Percentiles rank a stretch among this genome's conserved stretches.
phyloP scores from a whole-genome alignment of 352 stramenopile genomes.

The Aphanomyces astaci region DNA sequence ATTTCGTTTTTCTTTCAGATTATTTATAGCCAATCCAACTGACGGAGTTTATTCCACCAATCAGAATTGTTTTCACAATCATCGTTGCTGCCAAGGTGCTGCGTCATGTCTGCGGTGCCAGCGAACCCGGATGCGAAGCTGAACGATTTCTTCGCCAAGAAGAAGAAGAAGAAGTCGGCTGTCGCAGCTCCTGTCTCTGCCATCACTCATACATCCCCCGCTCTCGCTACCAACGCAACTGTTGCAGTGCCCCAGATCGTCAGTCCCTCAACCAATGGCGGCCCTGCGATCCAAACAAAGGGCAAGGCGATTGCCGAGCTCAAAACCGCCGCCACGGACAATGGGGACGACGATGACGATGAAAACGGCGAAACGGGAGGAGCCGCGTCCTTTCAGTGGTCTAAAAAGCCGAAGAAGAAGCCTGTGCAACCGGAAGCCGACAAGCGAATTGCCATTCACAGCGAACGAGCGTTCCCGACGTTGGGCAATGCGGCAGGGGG shows the following conservation, averaged over 20 bases:
- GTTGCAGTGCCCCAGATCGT: background rate
- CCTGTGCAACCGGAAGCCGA: background rate
- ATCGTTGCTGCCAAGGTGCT: too few relatives aligned
- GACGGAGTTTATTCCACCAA: background rate
- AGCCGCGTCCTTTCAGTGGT: conserved; percentile 3
- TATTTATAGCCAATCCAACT: background rate
- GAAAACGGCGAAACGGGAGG: background rate
- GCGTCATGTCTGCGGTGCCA: background rate
- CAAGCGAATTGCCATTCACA: conserved; percentile 15
- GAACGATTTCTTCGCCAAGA: conserved; percentile 23
- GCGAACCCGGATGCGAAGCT: conserved; percentile 14
- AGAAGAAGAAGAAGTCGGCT: conserved; percentile 20
- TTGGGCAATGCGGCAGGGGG: conserved; percentile 4
- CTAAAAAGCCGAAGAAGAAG: conserved; percentile 21
- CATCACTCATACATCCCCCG: background rate
- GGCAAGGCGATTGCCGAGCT: conserved; percentile 15
- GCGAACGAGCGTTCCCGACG: conserved; percentile 17
- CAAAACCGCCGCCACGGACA: background rate
- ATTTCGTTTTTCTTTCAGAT: too few relatives aligned
- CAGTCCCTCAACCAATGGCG: background rate
- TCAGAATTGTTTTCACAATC: background rate
- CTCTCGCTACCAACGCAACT: background rate
- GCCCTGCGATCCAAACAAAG: conserved; percentile 20
- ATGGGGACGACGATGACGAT: conserved; percentile 5
- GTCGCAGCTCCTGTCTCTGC: background rate